Evolutionary conservation across 805 yeast species (phyloP).

Genomic region (Cyberlindnera suaveolens): DNA sequence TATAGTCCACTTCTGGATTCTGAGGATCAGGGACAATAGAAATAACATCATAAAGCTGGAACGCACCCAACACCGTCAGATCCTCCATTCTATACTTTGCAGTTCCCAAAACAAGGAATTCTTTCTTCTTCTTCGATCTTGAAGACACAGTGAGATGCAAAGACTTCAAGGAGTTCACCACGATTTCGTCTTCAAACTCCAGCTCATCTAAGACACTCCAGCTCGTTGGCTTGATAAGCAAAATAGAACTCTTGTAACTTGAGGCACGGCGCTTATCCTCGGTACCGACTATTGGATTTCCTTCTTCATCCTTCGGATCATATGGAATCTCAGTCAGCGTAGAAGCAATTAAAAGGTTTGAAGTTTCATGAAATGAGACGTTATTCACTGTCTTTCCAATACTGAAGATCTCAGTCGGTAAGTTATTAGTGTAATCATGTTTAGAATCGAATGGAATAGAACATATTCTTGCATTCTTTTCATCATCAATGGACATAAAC

Average conservation of each 20-base stretch:
- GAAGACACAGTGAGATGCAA: slow-evolving; percentile 32
- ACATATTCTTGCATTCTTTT: slow-evolving; percentile 57
- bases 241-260: slow-evolving; percentile 53
- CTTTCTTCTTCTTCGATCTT: slow-evolving; percentile 42
- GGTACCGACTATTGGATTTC: slow-evolving; percentile 51
- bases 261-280: slow-evolving; percentile 47
- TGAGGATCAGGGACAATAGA: slow-evolving; percentile 88
- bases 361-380: slow-evolving; percentile 61
- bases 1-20: slow-evolving; percentile 74
- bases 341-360: slow-evolving; percentile 58
- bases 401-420: slow-evolving; percentile 48
- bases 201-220: slow-evolving; percentile 74
- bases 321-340: slow-evolving; percentile 55
- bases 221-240: slow-evolving; percentile 58
- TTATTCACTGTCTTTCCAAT: slow-evolving; percentile 61
- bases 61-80: slow-evolving; percentile 69
- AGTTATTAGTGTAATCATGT: slow-evolving; percentile 50
- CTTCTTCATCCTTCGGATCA: slow-evolving; percentile 70
- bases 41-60: slow-evolving; percentile 66
- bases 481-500: slow-evolving; percentile 65
- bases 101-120: slow-evolving; percentile 73
- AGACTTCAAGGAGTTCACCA: slow-evolving; percentile 33
- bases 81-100: slow-evolving; percentile 76
- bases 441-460: slow-evolving; percentile 28
- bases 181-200: slow-evolving; percentile 61